Evolutionary conservation across 2,329 filamentous ascomycete species (phyloP), one percentile per base, ranked within the genome.

Genomic region (Aspergillus latus): DNA sequence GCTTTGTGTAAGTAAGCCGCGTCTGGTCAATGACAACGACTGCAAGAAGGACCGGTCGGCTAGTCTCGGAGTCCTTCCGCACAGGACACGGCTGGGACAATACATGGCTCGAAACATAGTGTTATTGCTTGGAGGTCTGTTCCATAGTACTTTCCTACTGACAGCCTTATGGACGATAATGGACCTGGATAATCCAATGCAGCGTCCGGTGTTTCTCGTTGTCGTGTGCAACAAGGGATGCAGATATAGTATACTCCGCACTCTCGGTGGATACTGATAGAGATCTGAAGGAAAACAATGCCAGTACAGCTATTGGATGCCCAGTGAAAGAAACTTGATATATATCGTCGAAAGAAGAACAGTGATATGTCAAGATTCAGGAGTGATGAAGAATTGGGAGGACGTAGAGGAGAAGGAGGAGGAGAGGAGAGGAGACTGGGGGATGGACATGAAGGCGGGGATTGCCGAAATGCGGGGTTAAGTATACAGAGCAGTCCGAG

Each of bases 1-100:
- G 54, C 68, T 71, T 42, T 65, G 61, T 6, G 67, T 68, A 32
- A 68, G 56, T 36, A 68, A 48, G 30, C 58, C 58, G n/a, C 68
- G 60, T 46, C 44, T 50, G 28, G 59, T 39, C n/a, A 30, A 8
- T 28, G 30, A 15, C 10, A 44, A 26, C 21, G 34, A 10, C 5
- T 36, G 52, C 8, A 40, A 30, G 44, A 49, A 36, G n/a, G 37
- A 51, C 16, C 29, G n/a, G 15, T 28, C 26, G 37, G 32, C 28
- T 48, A 40, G 16, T 7, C 45, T 50, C 44, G 44, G 45, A 43
- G 40, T 29, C 49, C 36, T 26, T 30, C 43, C 30, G 39, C 44
- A 44, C 21, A 51, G 49, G 30, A 47, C 13, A 21, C 21, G 21
- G 29, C 13, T 10, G 34, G 42, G 16, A 16, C 29, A 40, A 32